Base-by-base conservation (phyloP, 495 filamentous ascomycete genomes). In the Penicillium psychrofluorescens region DNA sequence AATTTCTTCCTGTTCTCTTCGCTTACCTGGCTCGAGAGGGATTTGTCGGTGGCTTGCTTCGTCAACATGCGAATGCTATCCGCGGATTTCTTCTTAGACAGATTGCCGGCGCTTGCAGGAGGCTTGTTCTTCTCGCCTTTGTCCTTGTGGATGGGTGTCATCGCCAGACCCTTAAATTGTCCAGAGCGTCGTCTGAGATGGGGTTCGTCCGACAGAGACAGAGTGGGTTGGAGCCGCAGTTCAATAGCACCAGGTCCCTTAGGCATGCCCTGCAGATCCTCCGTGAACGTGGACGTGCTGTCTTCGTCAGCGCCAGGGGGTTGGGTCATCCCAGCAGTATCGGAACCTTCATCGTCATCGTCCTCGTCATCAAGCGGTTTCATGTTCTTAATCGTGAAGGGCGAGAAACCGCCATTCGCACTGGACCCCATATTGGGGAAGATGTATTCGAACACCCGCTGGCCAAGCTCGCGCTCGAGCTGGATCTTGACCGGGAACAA, bases 381-480 rank as follows among this genome's bases (percentile, higher is more conserved):
- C 54, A 84, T 83, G 37, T 91, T 79, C 60, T 86, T 92, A 52
- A 90, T 75, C 63, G 90, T 79, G 61, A 91, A 87, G 6, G 91
- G 87, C 27, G 85, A 89, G 59, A 83, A 82, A 12, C 81, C 78
- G 36, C 80, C 78, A 55, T 81, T 80, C 44, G 68, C 67, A 41
- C 72, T 72, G 15, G 80, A 70, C 16, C 78, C 81, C 36, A 79
- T 76, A 29, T 85, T 87, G 0, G 92, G 92, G 67, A 99, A 99
- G 48, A 97, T 87, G 66, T 99, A 99, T 63, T 97, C 91, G 55
- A 97, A 96, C 13, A 99, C 75, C 60, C 82, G 90, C 59, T 94
- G 90, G 8, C 90, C 92, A 41, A 97, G 79, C 54, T 97, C 91
- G 14, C 80, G 81, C 65, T 99, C 92, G 16, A 99, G 74, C 59